These are phyloP conservation scores for Pseudogymnoascus sp. DNA, from an alignment of 2,329 filamentous ascomycete genomes.

Conservation along the genomic window DNA sequence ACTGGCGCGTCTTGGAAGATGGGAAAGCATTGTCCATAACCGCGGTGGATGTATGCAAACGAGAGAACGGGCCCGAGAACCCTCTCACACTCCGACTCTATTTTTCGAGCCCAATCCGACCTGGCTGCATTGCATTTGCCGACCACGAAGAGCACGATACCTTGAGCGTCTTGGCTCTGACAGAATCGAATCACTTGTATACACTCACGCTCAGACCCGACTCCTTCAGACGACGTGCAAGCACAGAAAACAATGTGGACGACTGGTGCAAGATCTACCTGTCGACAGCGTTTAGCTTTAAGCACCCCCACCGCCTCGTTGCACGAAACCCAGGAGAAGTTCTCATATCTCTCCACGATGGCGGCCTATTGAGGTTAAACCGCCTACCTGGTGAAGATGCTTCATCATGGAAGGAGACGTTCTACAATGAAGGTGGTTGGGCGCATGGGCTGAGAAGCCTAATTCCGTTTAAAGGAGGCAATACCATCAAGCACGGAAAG, in stretches of 20 bases:
- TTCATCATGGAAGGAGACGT: slow-evolving; percentile 57
- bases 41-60: slow-evolving; percentile 70
- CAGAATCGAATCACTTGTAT: slow-evolving; percentile 70
- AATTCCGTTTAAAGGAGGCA: slow-evolving; percentile 56
- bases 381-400: slow-evolving; percentile 45
- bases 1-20: slow-evolving; percentile 83
- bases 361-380: slow-evolving; percentile 63
- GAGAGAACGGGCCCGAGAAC: slow-evolving; percentile 56
- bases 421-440: slow-evolving; percentile 68
- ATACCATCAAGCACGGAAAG: slow-evolving; percentile 55
- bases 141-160: slow-evolving; percentile 72
- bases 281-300: slow-evolving; percentile 67
- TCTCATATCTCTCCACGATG: slow-evolving; percentile 73
- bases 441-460: slow-evolving; percentile 56
- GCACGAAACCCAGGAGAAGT: slow-evolving; percentile 66
- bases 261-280: slow-evolving; percentile 69
- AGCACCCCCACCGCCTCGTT: slow-evolving; percentile 71
- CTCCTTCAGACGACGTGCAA: slow-evolving; percentile 63
- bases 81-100: slow-evolving; percentile 68
- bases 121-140: slow-evolving; percentile 72
- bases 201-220: slow-evolving; percentile 76
- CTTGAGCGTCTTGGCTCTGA: slow-evolving; percentile 71
- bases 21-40: slow-evolving; percentile 74
- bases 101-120: slow-evolving; percentile 65
- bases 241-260: slow-evolving; percentile 63